Evolutionary conservation across 345 rosid species (phyloP), one percentile per base, ranked within the genome.

Genomic region (Stellera chamaejasme): DNA sequence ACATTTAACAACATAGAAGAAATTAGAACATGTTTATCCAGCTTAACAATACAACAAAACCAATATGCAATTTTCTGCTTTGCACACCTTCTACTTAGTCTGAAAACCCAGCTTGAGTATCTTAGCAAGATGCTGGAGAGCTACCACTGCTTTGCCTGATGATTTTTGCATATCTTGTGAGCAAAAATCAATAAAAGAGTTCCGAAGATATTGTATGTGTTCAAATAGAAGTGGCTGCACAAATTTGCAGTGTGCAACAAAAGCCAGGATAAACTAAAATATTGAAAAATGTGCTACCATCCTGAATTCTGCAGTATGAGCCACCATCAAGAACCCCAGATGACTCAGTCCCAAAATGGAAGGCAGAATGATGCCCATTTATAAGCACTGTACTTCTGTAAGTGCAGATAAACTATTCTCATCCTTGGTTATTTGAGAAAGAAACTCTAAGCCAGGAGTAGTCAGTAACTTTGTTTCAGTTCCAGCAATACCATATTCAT

Each of bases 111-210:
- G 69, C 66, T 75, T 89, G 69, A 89, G 59, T 66, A 84, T 80
- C 86, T 71, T 82, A 13, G 85, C 79, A 69, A 87, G 96, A 54
- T 79, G 87, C 62, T 79, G 69, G 25, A 82, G 52, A 47, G 94
- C 82, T 73, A 69, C 64, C 56, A 65, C 65, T 39, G 86, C 96
- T 73, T 78, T 93, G 27, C 58, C 56, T 23, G 69, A 79, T 59
- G 99, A 77, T 72, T 73, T 87, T 64, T 75, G 94, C 60, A 93
- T 57, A 80, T 89, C 96, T 70, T 71, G 87, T 53, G 95, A 78
- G 72, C 94, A 89, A 6, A 93, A 61, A 74, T 82, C 85, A 25
- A 84, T 71, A 57, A 89, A 75, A 63, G 88, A 82, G 69, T 73
- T 75, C 71, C 79, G 81, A 54, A 89, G 79, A 67, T 78, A 82